Evolutionary conservation across 805 yeast genomes (phyloP).

Genomic region (Barnettozyma siamensis): DNA sequence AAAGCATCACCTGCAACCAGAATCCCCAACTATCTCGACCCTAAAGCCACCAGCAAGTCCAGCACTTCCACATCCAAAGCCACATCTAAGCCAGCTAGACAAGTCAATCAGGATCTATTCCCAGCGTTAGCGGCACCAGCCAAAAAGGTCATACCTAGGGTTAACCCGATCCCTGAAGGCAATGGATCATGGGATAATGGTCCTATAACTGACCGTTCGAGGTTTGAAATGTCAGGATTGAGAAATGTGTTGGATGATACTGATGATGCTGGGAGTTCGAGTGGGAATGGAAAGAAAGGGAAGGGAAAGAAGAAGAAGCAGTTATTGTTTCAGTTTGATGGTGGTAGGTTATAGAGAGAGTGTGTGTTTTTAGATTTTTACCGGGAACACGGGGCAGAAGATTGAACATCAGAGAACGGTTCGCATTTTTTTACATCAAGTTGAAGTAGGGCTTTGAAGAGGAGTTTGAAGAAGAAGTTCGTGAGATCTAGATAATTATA

Average conservation of each 20-base stretch:
- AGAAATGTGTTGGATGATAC: slow-evolving; percentile 20
- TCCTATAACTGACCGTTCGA: slow-evolving; percentile 6
- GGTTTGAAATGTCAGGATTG: slow-evolving; percentile 13
- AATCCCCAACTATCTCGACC: slow-evolving; percentile 15
- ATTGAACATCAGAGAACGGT: no score
- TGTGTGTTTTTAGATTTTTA: no score
- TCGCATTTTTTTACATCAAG: no score
- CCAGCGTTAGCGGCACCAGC: slow-evolving; percentile 43
- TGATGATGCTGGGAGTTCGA: no score
- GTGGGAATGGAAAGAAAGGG: slow-evolving; percentile 13
- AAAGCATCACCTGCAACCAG: slow-evolving; percentile 15
- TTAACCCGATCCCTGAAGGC: slow-evolving; percentile 42
- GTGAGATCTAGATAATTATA: no score
- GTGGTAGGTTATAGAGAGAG: slow-evolving; percentile 36
- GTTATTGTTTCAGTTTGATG: slow-evolving; percentile 41
- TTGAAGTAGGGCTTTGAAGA: no score
- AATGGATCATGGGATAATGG: slow-evolving; percentile 30
- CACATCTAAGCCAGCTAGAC: slow-evolving; percentile 9
- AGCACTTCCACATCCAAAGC: slow-evolving; percentile 18
- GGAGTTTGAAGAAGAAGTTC: no score
- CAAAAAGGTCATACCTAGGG: slow-evolving; percentile 49
- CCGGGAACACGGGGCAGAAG: no score
- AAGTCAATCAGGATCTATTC: slow-evolving; percentile 31
- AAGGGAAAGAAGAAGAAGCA: slow-evolving; percentile 45
- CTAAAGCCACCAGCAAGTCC: slow-evolving; percentile 17